These are phyloP conservation scores for Meira nashicola DNA, from an alignment of 1,284 basidiomycete genomes.

Conservation along the genomic window DNA sequence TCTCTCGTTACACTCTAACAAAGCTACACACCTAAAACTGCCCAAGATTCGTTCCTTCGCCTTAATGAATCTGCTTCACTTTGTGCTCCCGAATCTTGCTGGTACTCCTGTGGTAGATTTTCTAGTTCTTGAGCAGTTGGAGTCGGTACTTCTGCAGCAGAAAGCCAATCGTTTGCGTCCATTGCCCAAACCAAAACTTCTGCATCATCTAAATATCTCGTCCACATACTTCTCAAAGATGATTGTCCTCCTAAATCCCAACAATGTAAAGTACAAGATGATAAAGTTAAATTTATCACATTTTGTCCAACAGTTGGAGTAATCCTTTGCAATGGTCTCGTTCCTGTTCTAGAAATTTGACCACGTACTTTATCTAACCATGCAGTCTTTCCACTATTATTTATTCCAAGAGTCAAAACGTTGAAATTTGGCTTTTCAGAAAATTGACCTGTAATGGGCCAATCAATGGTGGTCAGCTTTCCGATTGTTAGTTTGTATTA, in stretches of 20 bases:
- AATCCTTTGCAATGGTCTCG: not conserved
- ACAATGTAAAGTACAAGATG: not conserved
- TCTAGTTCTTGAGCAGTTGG: not conserved
- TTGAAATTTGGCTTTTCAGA: not conserved
- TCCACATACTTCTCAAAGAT: conserved; percentile 3
- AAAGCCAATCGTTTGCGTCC: conserved; percentile 2
- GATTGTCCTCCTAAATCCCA: conserved; percentile 5
- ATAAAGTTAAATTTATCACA: conserved; percentile 1
- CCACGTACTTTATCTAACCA: conserved; percentile 7
- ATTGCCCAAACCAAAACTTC: conserved; percentile 10
- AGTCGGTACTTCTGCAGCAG: not conserved
- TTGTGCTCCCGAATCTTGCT: no score
- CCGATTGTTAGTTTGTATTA: not conserved
- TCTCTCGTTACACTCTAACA: no score
- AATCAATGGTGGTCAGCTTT: not conserved
- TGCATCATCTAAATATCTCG: conserved; percentile 5
- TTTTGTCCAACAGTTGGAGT: conserved; percentile 10
- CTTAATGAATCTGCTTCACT: not conserved
- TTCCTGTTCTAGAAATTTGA: not conserved
- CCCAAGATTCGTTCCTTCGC: not conserved
- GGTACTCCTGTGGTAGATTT: no score
- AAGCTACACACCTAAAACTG: not conserved
- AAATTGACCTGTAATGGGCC: not conserved
- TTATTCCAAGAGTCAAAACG: conserved; percentile 1
- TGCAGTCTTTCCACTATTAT: conserved; percentile 8